These are phyloP conservation scores for Paramecium sexaurelia DNA, from an alignment of 73 alveolate genomes.

Conservation along the genomic window DNA sequence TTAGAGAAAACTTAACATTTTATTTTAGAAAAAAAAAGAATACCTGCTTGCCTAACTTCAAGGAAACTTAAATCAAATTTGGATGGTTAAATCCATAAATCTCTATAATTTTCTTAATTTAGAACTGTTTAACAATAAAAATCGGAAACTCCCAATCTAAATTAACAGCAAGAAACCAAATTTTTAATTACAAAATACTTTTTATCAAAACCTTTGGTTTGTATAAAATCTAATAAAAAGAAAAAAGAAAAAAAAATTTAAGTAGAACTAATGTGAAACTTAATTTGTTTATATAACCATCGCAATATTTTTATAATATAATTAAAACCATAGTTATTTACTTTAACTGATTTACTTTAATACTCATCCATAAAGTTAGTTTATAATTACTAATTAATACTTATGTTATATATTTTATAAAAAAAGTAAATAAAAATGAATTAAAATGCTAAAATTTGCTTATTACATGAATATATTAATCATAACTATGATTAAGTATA, in stretches of 20 bases:
- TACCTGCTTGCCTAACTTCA: conserved; percentile 12
- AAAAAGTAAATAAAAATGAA: no score
- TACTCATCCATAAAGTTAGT: no score
- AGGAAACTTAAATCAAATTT: background rate
- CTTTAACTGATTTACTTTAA: no score
- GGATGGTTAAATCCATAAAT: background rate
- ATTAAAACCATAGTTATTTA: background rate
- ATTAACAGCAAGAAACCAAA: background rate
- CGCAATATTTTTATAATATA: background rate
- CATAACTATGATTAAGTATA: background rate
- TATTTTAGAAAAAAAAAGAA: background rate
- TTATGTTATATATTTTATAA: no score
- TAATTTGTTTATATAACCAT: background rate
- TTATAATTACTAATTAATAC: no score
- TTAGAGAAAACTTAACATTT: background rate
- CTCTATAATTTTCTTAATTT: background rate
- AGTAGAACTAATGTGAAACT: background rate
- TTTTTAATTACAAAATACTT: background rate
- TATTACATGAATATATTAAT: no score
- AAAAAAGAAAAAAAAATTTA: background rate
- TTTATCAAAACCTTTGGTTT: background rate
- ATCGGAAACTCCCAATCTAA: background rate
- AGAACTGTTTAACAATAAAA: background rate
- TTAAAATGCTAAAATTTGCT: no score
- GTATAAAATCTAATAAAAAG: background rate